Evolutionary conservation across 1,139 yeast species (phyloP).

Genomic region (Kluyveromyces sp.): DNA sequence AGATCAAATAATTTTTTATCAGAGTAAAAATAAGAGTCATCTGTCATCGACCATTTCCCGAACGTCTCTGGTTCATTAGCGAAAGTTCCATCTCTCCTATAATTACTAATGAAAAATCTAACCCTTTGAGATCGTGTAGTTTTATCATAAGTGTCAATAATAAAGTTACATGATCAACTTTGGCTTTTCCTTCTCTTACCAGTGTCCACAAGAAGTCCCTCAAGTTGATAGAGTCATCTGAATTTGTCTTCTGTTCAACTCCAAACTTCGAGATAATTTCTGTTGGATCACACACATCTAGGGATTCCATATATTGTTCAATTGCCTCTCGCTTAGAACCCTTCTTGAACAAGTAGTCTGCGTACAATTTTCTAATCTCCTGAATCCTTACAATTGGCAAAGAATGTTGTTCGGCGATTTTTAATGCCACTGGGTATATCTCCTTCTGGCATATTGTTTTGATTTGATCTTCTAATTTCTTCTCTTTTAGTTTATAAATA

Average conservation of each 20-base stretch:
- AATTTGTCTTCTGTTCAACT: slow-evolving; percentile 55
- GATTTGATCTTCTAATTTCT: slow-evolving; percentile 58
- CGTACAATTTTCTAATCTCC: slow-evolving; percentile 58
- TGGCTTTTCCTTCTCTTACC: slow-evolving; percentile 46
- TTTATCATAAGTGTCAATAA: slow-evolving; percentile 80
- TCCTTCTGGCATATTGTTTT: slow-evolving; percentile 64
- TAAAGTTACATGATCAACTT: slow-evolving; percentile 73
- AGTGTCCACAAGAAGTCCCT: slow-evolving; percentile 59
- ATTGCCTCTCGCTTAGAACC: slow-evolving; percentile 65
- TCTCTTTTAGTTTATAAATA: slow-evolving; percentile 61
- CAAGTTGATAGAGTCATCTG: slow-evolving; percentile 34
- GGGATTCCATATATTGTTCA: slow-evolving; percentile 52
- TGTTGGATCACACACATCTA: slow-evolving; percentile 54
- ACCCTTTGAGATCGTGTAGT: slow-evolving; percentile 51
- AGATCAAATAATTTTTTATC: slow-evolving; percentile 45
- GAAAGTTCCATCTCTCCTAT: slow-evolving; percentile 33
- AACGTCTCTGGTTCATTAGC: slow-evolving; percentile 30
- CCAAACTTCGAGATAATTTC: slow-evolving; percentile 76
- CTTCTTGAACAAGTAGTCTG: slow-evolving; percentile 59
- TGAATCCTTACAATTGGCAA: slow-evolving; percentile 32
- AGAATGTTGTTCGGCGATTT: slow-evolving; percentile 46
- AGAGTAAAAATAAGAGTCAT: slow-evolving; percentile 27
- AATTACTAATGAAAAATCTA: slow-evolving; percentile 50
- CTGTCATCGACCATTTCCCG: slow-evolving; percentile 19
- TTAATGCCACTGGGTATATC: slow-evolving; percentile 64